phyloP scores from a whole-genome alignment of 2,329 filamentous ascomycete species.

The Verticillium dahliae region DNA sequence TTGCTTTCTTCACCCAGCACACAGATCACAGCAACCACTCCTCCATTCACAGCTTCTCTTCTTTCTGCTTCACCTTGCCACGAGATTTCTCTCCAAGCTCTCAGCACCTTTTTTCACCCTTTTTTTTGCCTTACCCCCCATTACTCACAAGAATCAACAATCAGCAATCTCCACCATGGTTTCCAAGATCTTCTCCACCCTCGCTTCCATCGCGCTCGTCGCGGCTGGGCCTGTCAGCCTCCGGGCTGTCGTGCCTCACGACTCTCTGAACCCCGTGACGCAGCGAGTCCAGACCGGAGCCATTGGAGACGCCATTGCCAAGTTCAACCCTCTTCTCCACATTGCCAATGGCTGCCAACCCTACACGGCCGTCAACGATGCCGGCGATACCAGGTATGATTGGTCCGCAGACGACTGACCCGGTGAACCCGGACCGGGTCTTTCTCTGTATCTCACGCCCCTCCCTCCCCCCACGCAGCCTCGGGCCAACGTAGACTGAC shows the following conservation, averaged over 20 bases:
- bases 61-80: neutral
- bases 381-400: conserved; percentile 11
- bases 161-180: conserved; percentile 4
- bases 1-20: neutral
- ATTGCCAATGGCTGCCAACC: conserved; percentile 17
- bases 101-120: neutral
- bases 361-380: conserved; percentile 11
- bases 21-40: neutral
- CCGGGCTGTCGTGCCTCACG: conserved; percentile 1
- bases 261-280: conserved; percentile 2
- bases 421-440: neutral
- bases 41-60: neutral
- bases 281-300: conserved; percentile 5
- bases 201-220: conserved; percentile 4
- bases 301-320: conserved; percentile 10
- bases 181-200: conserved; percentile 3
- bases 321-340: conserved; percentile 14
- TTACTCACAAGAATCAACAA: neutral
- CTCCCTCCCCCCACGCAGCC: too few relatives aligned
- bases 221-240: conserved; percentile 1
- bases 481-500: neutral
- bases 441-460: neutral
- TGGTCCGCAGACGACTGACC: neutral
- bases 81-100: neutral
- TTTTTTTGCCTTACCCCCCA: too few relatives aligned